Evolutionary conservation across 495 filamentous ascomycete genomes (phyloP), one percentile per base, ranked within the genome.

Genomic region (Patellaria atrata): DNA sequence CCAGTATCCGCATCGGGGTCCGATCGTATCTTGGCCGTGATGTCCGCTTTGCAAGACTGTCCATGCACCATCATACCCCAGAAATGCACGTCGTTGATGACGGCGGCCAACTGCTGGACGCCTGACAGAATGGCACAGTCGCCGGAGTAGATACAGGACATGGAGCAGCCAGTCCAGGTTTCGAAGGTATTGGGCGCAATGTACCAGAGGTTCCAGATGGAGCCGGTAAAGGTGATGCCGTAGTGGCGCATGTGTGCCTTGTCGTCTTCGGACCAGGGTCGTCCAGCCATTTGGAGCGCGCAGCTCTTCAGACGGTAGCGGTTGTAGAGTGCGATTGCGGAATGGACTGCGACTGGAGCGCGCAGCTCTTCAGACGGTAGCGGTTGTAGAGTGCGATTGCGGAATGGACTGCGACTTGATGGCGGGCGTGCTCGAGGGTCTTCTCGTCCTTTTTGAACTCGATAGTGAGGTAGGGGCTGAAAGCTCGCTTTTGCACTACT

Each of bases 381-480:
- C 28, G 28, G 28, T 30, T 30, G 13, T 30, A 30, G n/a, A 30
- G 13, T 7, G 28, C 28, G n/a, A 30, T 30, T 30, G 28, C 6
- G 8, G 28, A 30, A 15, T 6, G 6, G 6, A 30, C 28, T 8
- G 28, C 28, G 13, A 30, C 28, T 15, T 30, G 28, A 15, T 30
- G 28, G 7, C 13, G 28, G 28, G 12, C n/a, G 28, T 14, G 28
- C 6, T 8, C 13, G 6, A 15, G 8, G 7, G 6, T 36, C 10
- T 35, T 13, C 10, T 34, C 16, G 26, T 33, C 35, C 27, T 38
- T 33, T 12, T 33, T 33, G 15, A 33, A 33, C 17, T 29, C 26
- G 26, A 38, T 33, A 4, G 26, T 38, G 27, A 38, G 16, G 26
- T 38, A 33, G n/a, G 26, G 22, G 26, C 13, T 33, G 16, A 38